phyloP scores from a whole-genome alignment of 345 rosid genomes.

The Fremontodendron californicum region DNA sequence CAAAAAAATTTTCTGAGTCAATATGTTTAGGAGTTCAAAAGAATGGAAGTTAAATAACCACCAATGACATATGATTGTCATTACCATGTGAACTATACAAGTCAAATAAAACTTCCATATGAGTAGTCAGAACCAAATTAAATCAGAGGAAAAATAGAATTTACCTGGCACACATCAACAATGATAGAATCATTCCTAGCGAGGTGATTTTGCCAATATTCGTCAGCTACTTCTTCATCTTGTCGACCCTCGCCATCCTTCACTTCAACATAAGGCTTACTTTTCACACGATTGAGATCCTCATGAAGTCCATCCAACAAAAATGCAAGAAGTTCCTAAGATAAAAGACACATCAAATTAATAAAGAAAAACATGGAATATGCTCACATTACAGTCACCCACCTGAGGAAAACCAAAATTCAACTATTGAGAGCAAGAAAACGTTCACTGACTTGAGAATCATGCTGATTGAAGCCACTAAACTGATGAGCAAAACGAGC shows the following conservation, averaged over 20 bases:
- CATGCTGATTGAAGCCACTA: conserved; percentile 96
- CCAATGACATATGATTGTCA: background rate
- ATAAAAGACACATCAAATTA: conserved; percentile 24
- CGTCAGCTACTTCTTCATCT: conserved; percentile 90
- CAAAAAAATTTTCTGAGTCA: background rate
- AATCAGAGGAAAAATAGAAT: conserved; percentile 28
- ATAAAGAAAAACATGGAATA: conserved; percentile 24
- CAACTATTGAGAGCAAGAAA: conserved; percentile 18
- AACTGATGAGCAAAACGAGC: conserved; percentile 95
- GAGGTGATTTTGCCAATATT: conserved; percentile 80
- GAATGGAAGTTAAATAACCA: background rate
- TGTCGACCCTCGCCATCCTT: conserved; percentile 64
- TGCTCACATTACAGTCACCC: conserved; percentile 2
- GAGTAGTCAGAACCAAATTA: conserved; percentile 17
- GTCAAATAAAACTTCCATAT: conserved; percentile 14
- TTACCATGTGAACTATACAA: background rate
- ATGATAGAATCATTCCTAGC: conserved; percentile 94
- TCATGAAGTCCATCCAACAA: too few species aligned
- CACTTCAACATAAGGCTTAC: too few species aligned
- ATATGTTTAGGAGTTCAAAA: background rate
- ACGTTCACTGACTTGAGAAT: conserved; percentile 80
- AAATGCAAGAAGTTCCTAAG: too few species aligned
- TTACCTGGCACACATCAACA: conserved; percentile 82
- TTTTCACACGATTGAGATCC: too few species aligned
- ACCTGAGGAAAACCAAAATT: conserved; percentile 16